These are phyloP conservation scores for Limtongozyma cylindracea DNA, from an alignment of 805 yeast genomes.

Conservation along the genomic window DNA sequence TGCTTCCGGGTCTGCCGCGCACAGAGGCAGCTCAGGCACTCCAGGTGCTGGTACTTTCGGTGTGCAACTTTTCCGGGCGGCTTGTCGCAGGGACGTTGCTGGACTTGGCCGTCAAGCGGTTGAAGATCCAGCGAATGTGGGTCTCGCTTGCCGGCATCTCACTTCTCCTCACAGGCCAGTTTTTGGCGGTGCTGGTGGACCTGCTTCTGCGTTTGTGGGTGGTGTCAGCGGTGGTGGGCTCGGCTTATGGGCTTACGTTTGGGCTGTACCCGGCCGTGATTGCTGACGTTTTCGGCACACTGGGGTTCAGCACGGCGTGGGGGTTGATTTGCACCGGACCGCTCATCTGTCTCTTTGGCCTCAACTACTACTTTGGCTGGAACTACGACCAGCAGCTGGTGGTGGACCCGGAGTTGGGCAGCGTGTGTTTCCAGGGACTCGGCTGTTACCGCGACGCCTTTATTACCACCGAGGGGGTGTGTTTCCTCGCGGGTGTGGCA, in stretches of 20 bases:
- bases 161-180: slow-evolving; percentile 11
- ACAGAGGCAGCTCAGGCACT: slow-evolving; percentile 37
- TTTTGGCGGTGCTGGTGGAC: slow-evolving; percentile 8
- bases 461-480: too few species aligned
- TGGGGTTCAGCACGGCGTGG: slow-evolving; percentile 51
- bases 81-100: slow-evolving; percentile 38
- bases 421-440: too few species aligned
- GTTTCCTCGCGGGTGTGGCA: too few species aligned
- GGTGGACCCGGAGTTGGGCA: too few species aligned
- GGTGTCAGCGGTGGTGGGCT: slow-evolving; percentile 31
- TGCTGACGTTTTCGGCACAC: slow-evolving; percentile 49
- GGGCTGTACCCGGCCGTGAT: slow-evolving; percentile 57
- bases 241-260: slow-evolving; percentile 43
- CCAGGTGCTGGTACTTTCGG: slow-evolving; percentile 43
- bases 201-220: slow-evolving; percentile 11
- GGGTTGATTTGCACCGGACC: slow-evolving; percentile 56
- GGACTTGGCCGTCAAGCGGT: slow-evolving; percentile 26
- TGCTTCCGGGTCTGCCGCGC: too few species aligned
- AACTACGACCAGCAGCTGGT: slow-evolving; percentile 25
- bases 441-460: too few species aligned
- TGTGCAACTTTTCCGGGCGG: slow-evolving; percentile 42
- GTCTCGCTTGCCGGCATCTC: slow-evolving; percentile 20
- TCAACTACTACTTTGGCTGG: slow-evolving; percentile 29
- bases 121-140: slow-evolving; percentile 39
- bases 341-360: slow-evolving; percentile 20